Evolutionary conservation across 2,329 filamentous ascomycete species (phyloP), one percentile per base, ranked within the genome.

Genomic region (Beauveria rudraprayagi): DNA sequence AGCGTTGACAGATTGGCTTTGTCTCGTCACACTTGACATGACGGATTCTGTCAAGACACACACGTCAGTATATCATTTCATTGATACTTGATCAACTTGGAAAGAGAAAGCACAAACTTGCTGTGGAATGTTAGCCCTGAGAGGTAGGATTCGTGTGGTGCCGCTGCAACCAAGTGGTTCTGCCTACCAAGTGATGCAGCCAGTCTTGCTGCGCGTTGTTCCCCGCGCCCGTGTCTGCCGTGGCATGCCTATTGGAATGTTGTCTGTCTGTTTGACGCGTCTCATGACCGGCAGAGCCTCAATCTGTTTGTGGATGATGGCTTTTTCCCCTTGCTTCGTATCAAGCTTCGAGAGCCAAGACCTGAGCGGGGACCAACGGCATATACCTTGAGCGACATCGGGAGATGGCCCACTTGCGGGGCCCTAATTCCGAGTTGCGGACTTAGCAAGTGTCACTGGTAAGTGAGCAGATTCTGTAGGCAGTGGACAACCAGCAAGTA

Each of bases 1-100:
- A 66, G 22, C 64, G 51, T 16, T 52, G 51, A 3, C 64, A 66
- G 8, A 44, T 41, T 1, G 64, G 64, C 22, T 57, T 47, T 65
- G 51, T 16, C 37, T 54, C 64, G 37, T 66, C 64, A 5, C 64
- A 66, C 51, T 66, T 66, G 17, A 66, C 30, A 60, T 65, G 64
- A 2, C 64, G 64, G 16, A 62, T 65, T 63, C 64, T 66, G 37
- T 6, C 26, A 19, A 43, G 51, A 26, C 51, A 11, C 11, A n/a
- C 51, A 11, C 11, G 22, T 28, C 16, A 43, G 51, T 30, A 30
- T 34, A 1, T 34, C 17, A 34, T 11, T 19, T 16, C n/a, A 34
- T 34, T 14, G 30, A 11, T 34, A 11, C 30, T 34, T 10, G 30
- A 4, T 34, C 30, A 14, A 34, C 17, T 16, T 52, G 3, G 10